A percentile compares a stretch with the other conserved stretches of the same genome.
Conservation (phyloP, 2,329 filamentous ascomycete species). For the Lasiodiplodia sp. region DNA sequence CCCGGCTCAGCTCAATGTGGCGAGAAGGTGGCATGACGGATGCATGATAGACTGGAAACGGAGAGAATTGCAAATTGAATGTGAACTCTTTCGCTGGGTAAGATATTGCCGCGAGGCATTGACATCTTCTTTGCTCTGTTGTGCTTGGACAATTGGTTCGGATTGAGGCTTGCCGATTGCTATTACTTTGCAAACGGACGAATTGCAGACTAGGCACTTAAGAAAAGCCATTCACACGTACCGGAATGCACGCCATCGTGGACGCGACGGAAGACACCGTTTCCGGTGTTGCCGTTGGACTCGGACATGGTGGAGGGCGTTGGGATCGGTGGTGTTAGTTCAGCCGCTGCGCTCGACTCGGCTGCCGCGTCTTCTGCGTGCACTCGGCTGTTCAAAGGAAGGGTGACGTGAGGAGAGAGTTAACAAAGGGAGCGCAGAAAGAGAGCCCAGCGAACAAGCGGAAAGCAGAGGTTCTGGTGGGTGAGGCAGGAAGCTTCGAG, state of each 20-base stretch:
- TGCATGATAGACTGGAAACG: neutral
- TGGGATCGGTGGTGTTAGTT: neutral
- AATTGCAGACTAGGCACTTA: neutral
- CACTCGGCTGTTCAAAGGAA: neutral
- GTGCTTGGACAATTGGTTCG: neutral
- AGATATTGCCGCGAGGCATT: neutral
- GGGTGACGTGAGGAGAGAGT: neutral
- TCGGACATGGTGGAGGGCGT: slow-evolving; percentile 26
- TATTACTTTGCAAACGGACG: neutral
- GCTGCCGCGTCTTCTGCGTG: neutral
- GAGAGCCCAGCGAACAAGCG: too few relatives aligned
- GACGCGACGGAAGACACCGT: slow-evolving; percentile 21
- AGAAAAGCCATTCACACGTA: slow-evolving; percentile 1
- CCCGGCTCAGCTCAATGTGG: neutral
- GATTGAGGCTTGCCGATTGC: neutral
- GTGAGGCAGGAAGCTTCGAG: slow-evolving; percentile 1
- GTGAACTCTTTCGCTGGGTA: neutral
- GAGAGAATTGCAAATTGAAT: neutral
- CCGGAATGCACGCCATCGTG: slow-evolving; percentile 30
- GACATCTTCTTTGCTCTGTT: neutral
- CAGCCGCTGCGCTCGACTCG: neutral
- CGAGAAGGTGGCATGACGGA: neutral
- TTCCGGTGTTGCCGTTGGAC: slow-evolving; percentile 25
- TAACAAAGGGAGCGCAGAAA: neutral
- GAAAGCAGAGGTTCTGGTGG: neutral